Evolutionary conservation across 108 stramenopile species (phyloP).

Genomic region (Asterionellopsis glacialis): DNA sequence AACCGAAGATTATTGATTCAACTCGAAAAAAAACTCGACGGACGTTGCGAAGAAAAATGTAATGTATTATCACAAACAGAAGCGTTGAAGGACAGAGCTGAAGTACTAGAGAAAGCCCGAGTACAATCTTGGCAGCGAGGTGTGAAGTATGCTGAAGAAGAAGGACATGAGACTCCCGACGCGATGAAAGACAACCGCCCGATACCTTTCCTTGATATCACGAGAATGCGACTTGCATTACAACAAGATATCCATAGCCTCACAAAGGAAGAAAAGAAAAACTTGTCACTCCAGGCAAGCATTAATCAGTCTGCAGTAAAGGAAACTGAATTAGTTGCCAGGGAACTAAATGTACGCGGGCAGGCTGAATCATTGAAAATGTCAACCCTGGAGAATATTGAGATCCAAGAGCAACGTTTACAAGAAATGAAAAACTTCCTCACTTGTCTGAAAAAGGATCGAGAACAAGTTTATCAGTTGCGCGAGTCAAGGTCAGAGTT

Average conservation of each 20-base stretch:
- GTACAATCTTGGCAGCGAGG: constrained; percentile 19
- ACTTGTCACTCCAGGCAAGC: background rate
- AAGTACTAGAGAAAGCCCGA: constrained; percentile 33
- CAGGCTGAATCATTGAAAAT: no score
- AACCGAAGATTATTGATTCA: constrained; percentile 17
- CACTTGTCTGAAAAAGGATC: no score
- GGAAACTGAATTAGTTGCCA: constrained; percentile 1
- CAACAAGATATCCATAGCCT: background rate
- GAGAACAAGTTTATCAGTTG: no score
- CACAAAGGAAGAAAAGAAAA: background rate
- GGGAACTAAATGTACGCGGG: no score
- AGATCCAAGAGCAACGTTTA: no score
- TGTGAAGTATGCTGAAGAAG: background rate
- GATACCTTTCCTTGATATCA: background rate
- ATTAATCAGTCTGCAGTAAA: background rate
- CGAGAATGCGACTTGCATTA: background rate
- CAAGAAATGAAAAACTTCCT: no score
- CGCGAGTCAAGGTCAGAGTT: no score
- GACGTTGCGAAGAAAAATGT: constrained; percentile 24
- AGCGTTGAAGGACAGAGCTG: constrained; percentile 26
- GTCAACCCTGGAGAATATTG: no score
- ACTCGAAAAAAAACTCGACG: constrained; percentile 15
- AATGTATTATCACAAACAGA: constrained; percentile 22
- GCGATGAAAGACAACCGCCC: background rate
- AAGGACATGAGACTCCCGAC: background rate